Conservation (phyloP, 306 rosid genomes). For the Elaeagnus macrophylla region DNA sequence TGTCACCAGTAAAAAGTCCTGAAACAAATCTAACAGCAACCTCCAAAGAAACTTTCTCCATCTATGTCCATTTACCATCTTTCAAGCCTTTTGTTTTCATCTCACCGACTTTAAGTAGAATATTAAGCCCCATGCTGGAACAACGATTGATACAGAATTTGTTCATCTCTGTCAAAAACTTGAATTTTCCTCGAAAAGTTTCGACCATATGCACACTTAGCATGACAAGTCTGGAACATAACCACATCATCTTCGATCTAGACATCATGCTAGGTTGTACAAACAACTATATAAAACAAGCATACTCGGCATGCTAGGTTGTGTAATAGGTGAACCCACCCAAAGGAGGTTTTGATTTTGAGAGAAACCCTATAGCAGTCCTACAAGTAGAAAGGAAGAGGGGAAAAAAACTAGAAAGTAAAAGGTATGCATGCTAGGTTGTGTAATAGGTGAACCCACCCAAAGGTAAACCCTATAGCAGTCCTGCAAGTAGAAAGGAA, state of each 20-base stretch:
- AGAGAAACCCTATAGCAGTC: conserved; percentile 16
- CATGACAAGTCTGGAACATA: conserved; percentile 10
- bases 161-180: neutral
- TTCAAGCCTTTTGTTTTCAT: conserved; percentile 7
- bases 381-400: conserved; percentile 5
- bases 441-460: conserved; percentile 5
- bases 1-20: neutral
- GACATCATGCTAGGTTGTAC: neutral
- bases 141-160: conserved; percentile 5
- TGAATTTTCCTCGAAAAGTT: neutral
- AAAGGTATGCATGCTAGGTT: conserved; percentile 3
- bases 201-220: neutral
- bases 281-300: neutral
- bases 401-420: no score
- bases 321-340: conserved; percentile 5
- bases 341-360: conserved; percentile 14
- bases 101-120: neutral
- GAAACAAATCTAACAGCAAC: neutral
- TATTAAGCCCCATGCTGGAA: neutral
- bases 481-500: conserved; percentile 11
- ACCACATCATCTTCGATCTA: conserved; percentile 6
- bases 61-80: conserved; percentile 1
- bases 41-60: neutral
- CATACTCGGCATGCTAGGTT: neutral
- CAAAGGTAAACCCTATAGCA: conserved; percentile 12